Percentiles rank a stretch among this genome's conserved stretches.
phyloP scores from a whole-genome alignment of 2,329 filamentous ascomycete species.

The Sporothrix globosa region DNA sequence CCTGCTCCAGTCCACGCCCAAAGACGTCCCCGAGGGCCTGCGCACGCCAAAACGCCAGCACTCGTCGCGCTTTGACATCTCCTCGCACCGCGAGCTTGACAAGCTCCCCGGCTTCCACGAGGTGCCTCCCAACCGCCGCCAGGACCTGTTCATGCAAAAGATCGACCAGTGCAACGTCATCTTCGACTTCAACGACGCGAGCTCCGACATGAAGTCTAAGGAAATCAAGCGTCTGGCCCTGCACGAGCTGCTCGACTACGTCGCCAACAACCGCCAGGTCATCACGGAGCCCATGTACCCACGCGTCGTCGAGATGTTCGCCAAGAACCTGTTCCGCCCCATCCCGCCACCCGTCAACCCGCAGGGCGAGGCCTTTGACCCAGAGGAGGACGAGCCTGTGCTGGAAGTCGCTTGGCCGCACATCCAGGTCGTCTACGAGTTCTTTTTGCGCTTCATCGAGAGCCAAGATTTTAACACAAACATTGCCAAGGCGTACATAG shows the following conservation, averaged over 20 bases:
- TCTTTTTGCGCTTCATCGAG: slow-evolving; percentile 98
- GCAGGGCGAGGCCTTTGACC: slow-evolving; percentile 96
- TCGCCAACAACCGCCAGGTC: slow-evolving; percentile 96
- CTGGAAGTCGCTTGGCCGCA: slow-evolving; percentile 98
- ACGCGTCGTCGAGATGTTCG: slow-evolving; percentile 97
- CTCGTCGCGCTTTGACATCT: slow-evolving; percentile 90
- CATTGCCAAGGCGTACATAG: slow-evolving; percentile 97
- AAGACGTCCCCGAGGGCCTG: slow-evolving; percentile 93
- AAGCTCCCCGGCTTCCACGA: slow-evolving; percentile 98
- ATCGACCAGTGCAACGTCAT: slow-evolving; percentile 99
- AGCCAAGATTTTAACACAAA: slow-evolving; percentile 99
- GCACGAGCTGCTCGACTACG: slow-evolving; percentile 95
- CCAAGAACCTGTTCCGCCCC: slow-evolving; percentile 95
- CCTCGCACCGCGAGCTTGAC: slow-evolving; percentile 92
- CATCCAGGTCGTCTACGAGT: slow-evolving; percentile 99
- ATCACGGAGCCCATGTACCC: slow-evolving; percentile 99
- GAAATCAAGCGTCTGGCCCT: slow-evolving; percentile 97
- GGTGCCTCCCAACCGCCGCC: slow-evolving; percentile 88
- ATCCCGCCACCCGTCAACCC: slow-evolving; percentile 97
- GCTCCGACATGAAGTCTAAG: slow-evolving; percentile 98
- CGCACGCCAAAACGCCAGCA: slow-evolving; percentile 95
- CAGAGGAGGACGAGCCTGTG: slow-evolving; percentile 97
- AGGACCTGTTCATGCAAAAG: slow-evolving; percentile 99
- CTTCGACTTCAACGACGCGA: slow-evolving; percentile 98
- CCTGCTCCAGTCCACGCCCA: slow-evolving; percentile 91